phyloP scores from a whole-genome alignment of 768 basidiomycete genomes.

The Auriscalpium microsporum region DNA sequence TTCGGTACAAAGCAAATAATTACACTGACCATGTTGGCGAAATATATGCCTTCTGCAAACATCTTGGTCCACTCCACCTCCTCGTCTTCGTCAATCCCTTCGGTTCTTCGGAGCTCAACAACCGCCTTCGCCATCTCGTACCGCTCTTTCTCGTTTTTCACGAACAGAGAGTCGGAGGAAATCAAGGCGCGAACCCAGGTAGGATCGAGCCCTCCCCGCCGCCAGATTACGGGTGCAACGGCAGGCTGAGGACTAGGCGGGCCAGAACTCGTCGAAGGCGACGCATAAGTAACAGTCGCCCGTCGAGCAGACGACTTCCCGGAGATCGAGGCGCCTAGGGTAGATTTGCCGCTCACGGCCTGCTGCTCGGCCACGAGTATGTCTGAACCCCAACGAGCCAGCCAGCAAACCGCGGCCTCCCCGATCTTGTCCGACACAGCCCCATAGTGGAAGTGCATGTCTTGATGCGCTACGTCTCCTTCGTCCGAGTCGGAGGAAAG shows the following conservation, averaged over 20 bases:
- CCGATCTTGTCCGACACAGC: conserved; percentile 86
- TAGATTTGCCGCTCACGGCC: conserved; percentile 3
- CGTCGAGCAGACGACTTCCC: conserved; percentile 3
- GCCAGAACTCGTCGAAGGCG: not conserved
- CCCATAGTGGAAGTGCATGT: conserved; percentile 66
- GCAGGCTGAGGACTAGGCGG: conserved; percentile 10
- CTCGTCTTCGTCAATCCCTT: conserved; percentile 48
- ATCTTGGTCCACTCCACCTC: conserved; percentile 63
- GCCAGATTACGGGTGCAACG: conserved; percentile 53
- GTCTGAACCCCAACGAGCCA: conserved; percentile 78
- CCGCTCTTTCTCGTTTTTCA: conserved; percentile 67
- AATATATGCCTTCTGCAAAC: conserved; percentile 75
- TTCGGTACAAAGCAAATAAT: conserved; percentile 1
- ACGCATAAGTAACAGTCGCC: conserved; percentile 4
- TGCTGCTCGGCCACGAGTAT: conserved; percentile 59
- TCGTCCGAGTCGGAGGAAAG: conserved; percentile 12
- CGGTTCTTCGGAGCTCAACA: conserved; percentile 60
- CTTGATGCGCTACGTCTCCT: conserved; percentile 11
- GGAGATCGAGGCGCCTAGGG: not conserved
- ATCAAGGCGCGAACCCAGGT: conserved; percentile 68
- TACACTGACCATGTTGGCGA: conserved; percentile 68
- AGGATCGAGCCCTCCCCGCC: conserved; percentile 64
- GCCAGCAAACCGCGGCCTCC: conserved; percentile 82
- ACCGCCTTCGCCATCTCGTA: conserved; percentile 72
- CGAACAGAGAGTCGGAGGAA: conserved; percentile 73